Evolutionary conservation across 164 flowering plant species (phyloP), one percentile per base, ranked within the genome.

Genomic region (Amborella trichopoda): DNA sequence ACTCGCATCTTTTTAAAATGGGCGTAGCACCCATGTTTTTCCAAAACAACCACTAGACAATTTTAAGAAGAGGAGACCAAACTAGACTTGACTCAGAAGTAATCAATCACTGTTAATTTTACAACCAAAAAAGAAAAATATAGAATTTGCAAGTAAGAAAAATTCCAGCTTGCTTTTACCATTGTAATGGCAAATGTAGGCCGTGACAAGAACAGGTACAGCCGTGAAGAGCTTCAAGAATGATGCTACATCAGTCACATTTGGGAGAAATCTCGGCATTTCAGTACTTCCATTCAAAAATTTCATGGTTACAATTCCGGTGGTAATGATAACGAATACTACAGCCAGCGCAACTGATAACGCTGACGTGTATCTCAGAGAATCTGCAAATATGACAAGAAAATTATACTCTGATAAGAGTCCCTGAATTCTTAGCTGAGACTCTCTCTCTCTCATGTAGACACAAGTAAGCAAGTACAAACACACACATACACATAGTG

Each of bases 121-220:
- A n/a, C n/a, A n/a, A n/a, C n/a, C n/a, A n/a, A n/a, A n/a, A n/a
- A n/a, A n/a, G n/a, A n/a, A n/a, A n/a, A n/a, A n/a, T n/a, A n/a
- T n/a, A n/a, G n/a, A n/a, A n/a, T n/a, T n/a, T n/a, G n/a, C n/a
- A n/a, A n/a, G n/a, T n/a, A n/a, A n/a, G n/a, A n/a, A n/a, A n/a
- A n/a, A n/a, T n/a, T n/a, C n/a, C n/a, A n/a, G n/a, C n/a, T n/a
- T n/a, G n/a, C n/a, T n/a, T n/a, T 66, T 68, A 82, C 93, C 40
- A 44, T 69, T 82, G 52, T 82, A 81, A 55, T 80, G 94, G 60
- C 94, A 83, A 44, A 83, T 77, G 49, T 72, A 83, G 26, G 94
- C 83, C 3, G 88, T 80, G 52, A 76, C 83, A 1, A 83, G 48
- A 24, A 83, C 65, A 16, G 94, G 94, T 18, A 80, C 52, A 14